These are phyloP conservation scores for Sporothrix protearum DNA, from an alignment of 2,329 filamentous ascomycete species.

Conservation along the genomic window DNA sequence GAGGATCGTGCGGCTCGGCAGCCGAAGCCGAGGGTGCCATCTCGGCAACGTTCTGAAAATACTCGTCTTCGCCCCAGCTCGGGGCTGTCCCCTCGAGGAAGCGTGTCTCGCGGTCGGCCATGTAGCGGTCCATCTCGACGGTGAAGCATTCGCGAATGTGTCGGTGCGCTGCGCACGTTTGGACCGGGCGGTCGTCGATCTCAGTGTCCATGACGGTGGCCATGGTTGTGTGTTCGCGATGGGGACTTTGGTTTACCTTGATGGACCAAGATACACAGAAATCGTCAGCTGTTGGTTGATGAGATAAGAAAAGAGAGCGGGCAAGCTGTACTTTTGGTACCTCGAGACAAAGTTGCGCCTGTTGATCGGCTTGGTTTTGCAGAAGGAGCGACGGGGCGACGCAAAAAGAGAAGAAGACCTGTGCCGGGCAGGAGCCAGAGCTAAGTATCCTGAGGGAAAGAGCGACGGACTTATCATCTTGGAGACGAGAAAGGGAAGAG, in stretches of 20 bases:
- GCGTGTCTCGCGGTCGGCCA: neutral
- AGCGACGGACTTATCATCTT: neutral
- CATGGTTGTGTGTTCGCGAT: neutral
- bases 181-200: neutral
- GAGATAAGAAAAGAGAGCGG: too few relatives aligned
- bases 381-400: neutral
- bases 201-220: neutral
- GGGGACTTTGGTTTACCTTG: neutral
- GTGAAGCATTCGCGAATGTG: neutral
- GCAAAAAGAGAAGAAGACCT: too few relatives aligned
- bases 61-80: neutral
- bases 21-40: neutral
- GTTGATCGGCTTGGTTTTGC: too few relatives aligned
- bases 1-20: neutral
- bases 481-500: neutral
- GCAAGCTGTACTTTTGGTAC: too few relatives aligned
- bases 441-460: neutral
- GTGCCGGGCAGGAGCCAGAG: neutral
- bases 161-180: neutral
- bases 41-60: neutral
- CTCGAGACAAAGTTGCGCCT: too few relatives aligned
- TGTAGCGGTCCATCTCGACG: constrained; percentile 1
- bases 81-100: neutral
- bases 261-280: too few relatives aligned
- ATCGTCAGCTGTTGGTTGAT: too few relatives aligned